Base-by-base conservation (phyloP, 1,284 basidiomycete species). In the Puccinia horiana region DNA sequence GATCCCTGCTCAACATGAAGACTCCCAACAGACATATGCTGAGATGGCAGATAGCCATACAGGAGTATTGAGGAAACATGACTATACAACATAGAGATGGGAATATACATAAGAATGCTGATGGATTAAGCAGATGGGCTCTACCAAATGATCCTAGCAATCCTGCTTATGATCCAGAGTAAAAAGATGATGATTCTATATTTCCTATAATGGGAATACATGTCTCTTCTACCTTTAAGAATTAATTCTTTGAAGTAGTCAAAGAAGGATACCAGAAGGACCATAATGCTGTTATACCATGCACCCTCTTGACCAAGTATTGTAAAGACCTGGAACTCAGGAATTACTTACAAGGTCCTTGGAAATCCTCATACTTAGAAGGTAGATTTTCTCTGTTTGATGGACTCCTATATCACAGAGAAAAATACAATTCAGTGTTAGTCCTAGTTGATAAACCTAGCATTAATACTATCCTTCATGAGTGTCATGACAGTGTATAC, bases 1-100 rank as follows among this genome's bases (percentile, higher is more conserved):
- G 35, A 69, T 72, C 69, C 16, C 69, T 72, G 11, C 35, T 72
- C 5, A 73, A 73, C 26, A 73, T 73, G 70, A 73, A 73, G 44
- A 73, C 70, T 16, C 70, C 70, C 1, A 73, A 73, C 26, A 42
- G 70, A 52, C 37, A 58, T 23, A 58, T 58, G 56, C 23, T 58
- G 23, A 8, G 56, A 29, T 58, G 56, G 56, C 56, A n/a, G n/a
- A n/a, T n/a, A n/a, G n/a, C n/a, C n/a, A n/a, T n/a, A n/a, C n/a
- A n/a, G n/a, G n/a, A n/a, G 56, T 70, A 42, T 14, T 16, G 67
- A 5, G 20, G 37, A 12, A 35, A n/a, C 18, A 70, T 70, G 67
- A 70, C 67, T 37, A 70, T 70, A 37, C 23, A 23, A 1, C 67
- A 70, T 70, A 70, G 67, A 70, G 67, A 70, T 23, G 70, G 70